phyloP scores from a whole-genome alignment of 192 early-diverging fungal genomes.

The Podila epicladia region DNA sequence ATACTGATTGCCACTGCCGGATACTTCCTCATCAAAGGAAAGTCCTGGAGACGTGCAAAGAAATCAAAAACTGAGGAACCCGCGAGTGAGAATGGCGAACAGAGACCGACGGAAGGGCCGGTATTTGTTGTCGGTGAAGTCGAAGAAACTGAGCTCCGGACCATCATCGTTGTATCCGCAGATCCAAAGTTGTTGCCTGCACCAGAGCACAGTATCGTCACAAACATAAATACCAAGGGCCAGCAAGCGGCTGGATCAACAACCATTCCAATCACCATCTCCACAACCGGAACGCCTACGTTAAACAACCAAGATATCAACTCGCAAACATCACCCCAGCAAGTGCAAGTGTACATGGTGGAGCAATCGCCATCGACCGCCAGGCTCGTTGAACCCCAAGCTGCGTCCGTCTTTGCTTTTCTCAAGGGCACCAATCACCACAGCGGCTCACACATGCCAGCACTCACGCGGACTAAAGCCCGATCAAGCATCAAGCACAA shows the following conservation, averaged over 20 bases:
- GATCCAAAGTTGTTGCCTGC: background rate
- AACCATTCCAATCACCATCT: background rate
- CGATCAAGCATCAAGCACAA: slow-evolving; percentile 12
- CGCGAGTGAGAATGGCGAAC: background rate
- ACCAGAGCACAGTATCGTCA: background rate
- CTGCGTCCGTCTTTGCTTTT: slow-evolving; percentile 19
- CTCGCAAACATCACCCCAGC: background rate
- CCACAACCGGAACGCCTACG: background rate
- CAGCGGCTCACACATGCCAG: slow-evolving; percentile 8
- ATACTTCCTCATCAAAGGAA: slow-evolving; percentile 21
- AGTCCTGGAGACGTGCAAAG: slow-evolving; percentile 1
- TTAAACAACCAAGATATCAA: background rate
- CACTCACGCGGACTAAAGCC: slow-evolving; percentile 23
- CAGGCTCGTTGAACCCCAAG: slow-evolving; percentile 3
- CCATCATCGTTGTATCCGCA: background rate
- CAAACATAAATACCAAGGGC: background rate
- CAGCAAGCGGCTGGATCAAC: background rate
- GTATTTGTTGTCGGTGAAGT: background rate
- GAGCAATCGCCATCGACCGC: slow-evolving; percentile 21
- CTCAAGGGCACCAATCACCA: slow-evolving; percentile 1
- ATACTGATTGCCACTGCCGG: slow-evolving; percentile 13
- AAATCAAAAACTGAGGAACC: background rate
- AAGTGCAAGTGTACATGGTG: background rate
- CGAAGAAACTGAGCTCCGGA: background rate
- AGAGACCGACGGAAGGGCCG: no score